phyloP scores from a whole-genome alignment of 176 grass and related monocot species.

The Avena insularis region DNA sequence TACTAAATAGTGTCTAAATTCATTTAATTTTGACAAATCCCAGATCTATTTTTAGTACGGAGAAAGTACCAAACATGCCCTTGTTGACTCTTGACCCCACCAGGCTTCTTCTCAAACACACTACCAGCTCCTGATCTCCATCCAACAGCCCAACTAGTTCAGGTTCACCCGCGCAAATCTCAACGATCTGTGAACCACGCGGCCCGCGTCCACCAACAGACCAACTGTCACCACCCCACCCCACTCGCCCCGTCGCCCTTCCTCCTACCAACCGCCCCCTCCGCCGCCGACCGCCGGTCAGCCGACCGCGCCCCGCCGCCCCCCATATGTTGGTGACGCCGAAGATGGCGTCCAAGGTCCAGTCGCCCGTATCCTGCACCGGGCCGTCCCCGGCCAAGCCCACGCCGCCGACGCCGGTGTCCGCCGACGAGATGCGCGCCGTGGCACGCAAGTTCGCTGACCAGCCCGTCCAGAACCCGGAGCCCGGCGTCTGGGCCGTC shows the following conservation, averaged over 20 bases:
- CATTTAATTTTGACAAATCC: too few relatives aligned
- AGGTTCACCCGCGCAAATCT: slow-evolving; percentile 39
- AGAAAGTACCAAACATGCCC: too few relatives aligned
- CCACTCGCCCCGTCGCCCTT: neutral
- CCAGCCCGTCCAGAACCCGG: slow-evolving; percentile 69
- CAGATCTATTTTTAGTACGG: too few relatives aligned
- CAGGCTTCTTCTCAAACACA: too few relatives aligned
- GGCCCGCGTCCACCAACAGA: neutral
- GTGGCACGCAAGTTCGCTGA: slow-evolving; percentile 81
- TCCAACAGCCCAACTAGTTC: neutral
- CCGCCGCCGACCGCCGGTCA: neutral
- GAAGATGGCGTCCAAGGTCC: slow-evolving; percentile 45
- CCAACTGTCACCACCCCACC: neutral
- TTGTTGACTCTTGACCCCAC: too few relatives aligned
- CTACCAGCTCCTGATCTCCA: neutral
- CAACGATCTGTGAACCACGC: neutral
- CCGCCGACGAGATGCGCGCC: slow-evolving; percentile 62
- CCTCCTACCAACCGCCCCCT: neutral
- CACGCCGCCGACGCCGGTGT: slow-evolving; percentile 13
- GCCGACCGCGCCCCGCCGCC: neutral
- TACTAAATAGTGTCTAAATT: too few relatives aligned
- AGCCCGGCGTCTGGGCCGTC: slow-evolving; percentile 79
- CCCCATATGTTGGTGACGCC: slow-evolving; percentile 28
- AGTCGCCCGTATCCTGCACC: slow-evolving; percentile 36
- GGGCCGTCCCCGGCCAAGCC: slow-evolving; percentile 37